A percentile compares a stretch with the other conserved stretches of the same genome.
phyloP scores from a whole-genome alignment of 225 moss, liverwort and hornwort species.

The Bryoerythrophyllum caledonicum region DNA sequence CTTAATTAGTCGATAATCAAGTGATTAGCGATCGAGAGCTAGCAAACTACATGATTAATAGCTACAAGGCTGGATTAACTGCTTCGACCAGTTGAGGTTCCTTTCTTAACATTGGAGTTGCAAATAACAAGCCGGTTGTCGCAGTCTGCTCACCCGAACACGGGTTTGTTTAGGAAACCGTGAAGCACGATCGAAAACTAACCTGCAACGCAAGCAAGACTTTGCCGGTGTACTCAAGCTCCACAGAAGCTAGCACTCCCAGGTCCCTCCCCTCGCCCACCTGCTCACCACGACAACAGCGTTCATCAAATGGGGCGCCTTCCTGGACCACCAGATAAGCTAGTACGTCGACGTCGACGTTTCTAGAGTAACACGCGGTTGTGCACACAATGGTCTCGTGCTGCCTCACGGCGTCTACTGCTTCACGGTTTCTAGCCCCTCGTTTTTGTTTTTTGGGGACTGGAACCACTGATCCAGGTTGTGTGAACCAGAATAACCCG shows the following conservation, averaged over 20 bases:
- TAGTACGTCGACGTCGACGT: not conserved
- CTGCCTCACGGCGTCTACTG: not conserved
- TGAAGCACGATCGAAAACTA: slow-evolving; percentile 22
- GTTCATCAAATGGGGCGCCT: slow-evolving; percentile 4
- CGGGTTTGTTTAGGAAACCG: not conserved
- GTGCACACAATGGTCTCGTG: not conserved
- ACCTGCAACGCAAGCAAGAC: slow-evolving; percentile 26
- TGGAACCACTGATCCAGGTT: slow-evolving; percentile 6
- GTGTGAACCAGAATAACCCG: not conserved
- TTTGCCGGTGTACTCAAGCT: not conserved
- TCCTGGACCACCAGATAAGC: not conserved
- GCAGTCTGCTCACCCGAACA: too few relatives aligned
- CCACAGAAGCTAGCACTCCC: slow-evolving; percentile 3
- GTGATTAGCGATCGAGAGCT: not conserved
- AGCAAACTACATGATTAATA: not conserved
- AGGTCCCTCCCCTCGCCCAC: slow-evolving; percentile 13
- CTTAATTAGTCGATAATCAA: not conserved
- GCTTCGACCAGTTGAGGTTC: not conserved
- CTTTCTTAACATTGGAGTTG: not conserved
- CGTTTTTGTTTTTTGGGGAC: too few relatives aligned
- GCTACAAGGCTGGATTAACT: not conserved
- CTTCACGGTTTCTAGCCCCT: not conserved
- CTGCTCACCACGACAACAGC: slow-evolving; percentile 32
- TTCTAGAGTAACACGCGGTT: slow-evolving; percentile 2
- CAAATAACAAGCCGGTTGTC: not conserved